Evolutionary conservation across 164 flowering plant species (phyloP), one percentile per base, ranked within the genome.

Genomic region (Hamamelis virginiana): DNA sequence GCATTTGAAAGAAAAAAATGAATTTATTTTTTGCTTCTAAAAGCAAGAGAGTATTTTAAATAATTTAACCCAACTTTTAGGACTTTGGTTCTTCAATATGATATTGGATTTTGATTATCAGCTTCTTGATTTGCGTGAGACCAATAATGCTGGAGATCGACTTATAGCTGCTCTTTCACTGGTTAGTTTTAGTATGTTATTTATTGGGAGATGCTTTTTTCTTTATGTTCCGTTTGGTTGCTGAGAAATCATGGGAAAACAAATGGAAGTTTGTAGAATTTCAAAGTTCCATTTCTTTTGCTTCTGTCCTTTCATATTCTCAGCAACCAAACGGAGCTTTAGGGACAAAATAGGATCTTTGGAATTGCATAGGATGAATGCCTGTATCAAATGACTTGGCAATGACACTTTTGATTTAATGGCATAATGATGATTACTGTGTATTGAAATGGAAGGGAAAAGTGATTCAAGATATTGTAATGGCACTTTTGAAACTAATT

Each of bases 51-150:
- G 41, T 33, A 33, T 6, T 33, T 33, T 2, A 33, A 33, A 33
- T 33, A 2, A 33, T 33, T 33, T 6, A 33, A 33, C n/a, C n/a
- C n/a, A n/a, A n/a, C n/a, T 33, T 33, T 26, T 16, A 5, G 10
- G 22, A 12, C 4, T 1, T 8, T 43, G 4, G 3, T 45, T 43
- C 66, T 50, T 56, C 8, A 9, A 18, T 41, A 59, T 77, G 70
- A 63, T 71, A 50, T 59, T 38, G 62, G 33, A n/a, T 44, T 50
- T 23, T 18, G 2, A 62, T 55, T 76, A 23, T 47, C 59, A 93
- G 97, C 83, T 52, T 43, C 76, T 94, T 74, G 92, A 92, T 86
- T 82, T 94, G 69, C 95, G 78, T 38, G 98, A 91, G 76, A 83
- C 76, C 89, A 78, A 22, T 58, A 79, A 84, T 78, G 97, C 95